Percentiles rank a stretch among this genome's conserved stretches.
Conservation (phyloP, 2,329 filamentous ascomycete species). For the Aspergillus ruber region DNA sequence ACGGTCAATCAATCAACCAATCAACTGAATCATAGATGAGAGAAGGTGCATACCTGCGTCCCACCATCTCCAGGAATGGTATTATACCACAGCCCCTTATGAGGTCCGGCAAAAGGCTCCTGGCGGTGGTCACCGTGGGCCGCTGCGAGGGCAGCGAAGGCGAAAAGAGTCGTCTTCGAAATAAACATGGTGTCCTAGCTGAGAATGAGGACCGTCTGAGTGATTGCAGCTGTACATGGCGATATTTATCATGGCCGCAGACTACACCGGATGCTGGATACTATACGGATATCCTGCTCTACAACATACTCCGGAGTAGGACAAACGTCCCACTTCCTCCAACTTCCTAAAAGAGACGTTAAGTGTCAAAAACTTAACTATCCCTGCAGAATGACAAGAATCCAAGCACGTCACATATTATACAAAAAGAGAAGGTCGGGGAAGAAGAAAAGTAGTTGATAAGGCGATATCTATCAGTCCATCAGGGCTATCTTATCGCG, state of each 20-base stretch:
- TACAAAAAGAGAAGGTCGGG: slow-evolving; percentile 16
- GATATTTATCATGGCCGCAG: background rate
- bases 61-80: slow-evolving; percentile 75
- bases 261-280: background rate
- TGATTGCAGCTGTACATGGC: background rate
- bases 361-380: background rate
- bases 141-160: slow-evolving; percentile 46
- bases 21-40: background rate
- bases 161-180: slow-evolving; percentile 14
- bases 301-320: background rate
- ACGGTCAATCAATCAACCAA: too few relatives aligned
- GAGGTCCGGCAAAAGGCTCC: slow-evolving; percentile 60
- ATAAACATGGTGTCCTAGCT: slow-evolving; percentile 13
- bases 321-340: background rate
- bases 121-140: slow-evolving; percentile 58
- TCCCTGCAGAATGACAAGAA: background rate
- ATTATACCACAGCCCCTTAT: slow-evolving; percentile 75
- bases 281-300: background rate
- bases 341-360: background rate
- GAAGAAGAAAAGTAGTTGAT: slow-evolving; percentile 8
- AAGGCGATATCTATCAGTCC: slow-evolving; percentile 1
- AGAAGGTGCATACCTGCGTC: slow-evolving; percentile 57
- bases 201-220: too few relatives aligned
- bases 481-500: slow-evolving; percentile 7
- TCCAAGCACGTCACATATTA: background rate